Evolutionary conservation across 257 asterid species (phyloP), one percentile per base, ranked within the genome.

Genomic region (Nyctanthes arbortristis): DNA sequence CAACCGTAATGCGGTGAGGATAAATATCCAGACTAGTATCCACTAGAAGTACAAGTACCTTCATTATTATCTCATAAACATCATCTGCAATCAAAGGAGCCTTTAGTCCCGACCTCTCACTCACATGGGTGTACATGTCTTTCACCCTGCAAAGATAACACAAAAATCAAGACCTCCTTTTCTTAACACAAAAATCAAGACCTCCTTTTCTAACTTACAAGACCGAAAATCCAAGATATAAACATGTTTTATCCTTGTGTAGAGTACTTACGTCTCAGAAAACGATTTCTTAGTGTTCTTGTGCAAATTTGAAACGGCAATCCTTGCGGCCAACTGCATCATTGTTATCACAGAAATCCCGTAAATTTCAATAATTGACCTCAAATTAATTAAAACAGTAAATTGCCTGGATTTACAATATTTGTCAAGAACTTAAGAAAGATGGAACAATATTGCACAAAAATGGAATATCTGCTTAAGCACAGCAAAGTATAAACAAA

Each of bases 231-330:
- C n/a, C n/a, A n/a, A n/a, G n/a, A n/a, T n/a, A n/a, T n/a, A n/a
- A n/a, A n/a, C n/a, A n/a, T n/a, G n/a, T n/a, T n/a, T n/a, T n/a
- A n/a, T n/a, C n/a, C n/a, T n/a, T n/a, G n/a, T n/a, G 24, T 72
- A 52, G 47, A 59, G 28, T 24, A 71, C 96, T 85, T 82, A 91
- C 99, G 99, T 89, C 73, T 94, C 99, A 9, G 99, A 94, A 82
- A 94, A 94, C 1, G 89, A 94, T 73, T 94, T 89, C 89, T 91
- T 91, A 0, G 99, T 94, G 73, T 85, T 94, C 82, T 91, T 94
- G 81, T 94, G 99, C 60, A 94, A 91, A 82, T 94, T 91, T 8
- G 99, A 94, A 72, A 94, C 97, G 11, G 96, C 97, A 85, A 94
- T 91, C 89, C 99, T 87, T 22, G 99, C 99, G 45, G 99, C 99